phyloP scores from a whole-genome alignment of 345 rosid species.

The Brassica incana region DNA sequence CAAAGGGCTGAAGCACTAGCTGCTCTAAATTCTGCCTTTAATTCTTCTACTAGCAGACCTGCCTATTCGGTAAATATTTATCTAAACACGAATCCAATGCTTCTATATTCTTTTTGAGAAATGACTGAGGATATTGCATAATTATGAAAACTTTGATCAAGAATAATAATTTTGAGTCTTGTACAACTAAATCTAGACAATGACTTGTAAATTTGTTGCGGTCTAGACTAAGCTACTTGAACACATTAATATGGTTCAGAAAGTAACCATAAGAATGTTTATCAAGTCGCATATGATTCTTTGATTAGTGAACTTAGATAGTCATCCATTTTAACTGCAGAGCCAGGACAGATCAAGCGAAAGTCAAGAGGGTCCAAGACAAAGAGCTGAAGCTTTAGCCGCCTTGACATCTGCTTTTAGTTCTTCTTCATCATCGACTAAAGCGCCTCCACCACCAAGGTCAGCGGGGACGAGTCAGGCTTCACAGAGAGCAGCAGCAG shows the following conservation, averaged over 20 bases:
- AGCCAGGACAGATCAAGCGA: constrained; percentile 53
- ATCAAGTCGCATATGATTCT: not conserved
- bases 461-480: constrained; percentile 50
- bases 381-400: constrained; percentile 86
- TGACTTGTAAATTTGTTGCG: not conserved
- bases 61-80: constrained; percentile 47
- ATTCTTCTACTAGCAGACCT: constrained; percentile 57
- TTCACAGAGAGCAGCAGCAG: constrained; percentile 97
- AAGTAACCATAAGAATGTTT: not conserved
- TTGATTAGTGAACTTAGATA: constrained; percentile 9
- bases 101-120: not conserved
- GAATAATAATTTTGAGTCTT: constrained; percentile 7
- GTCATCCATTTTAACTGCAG: constrained; percentile 36
- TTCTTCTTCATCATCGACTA: constrained; percentile 47
- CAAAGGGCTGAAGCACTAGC: constrained; percentile 99
- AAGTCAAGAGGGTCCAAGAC: constrained; percentile 62
- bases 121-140: constrained; percentile 4
- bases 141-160: not conserved
- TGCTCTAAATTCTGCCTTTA: constrained; percentile 84
- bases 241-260: not conserved
- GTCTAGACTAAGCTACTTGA: constrained; percentile 11
- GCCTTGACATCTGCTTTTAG: constrained; percentile 74
- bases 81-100: not conserved
- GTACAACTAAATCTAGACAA: not conserved
- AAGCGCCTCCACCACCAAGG: constrained; percentile 50